Conservation (phyloP, 768 basidiomycete species). For the Serendipita indica region DNA sequence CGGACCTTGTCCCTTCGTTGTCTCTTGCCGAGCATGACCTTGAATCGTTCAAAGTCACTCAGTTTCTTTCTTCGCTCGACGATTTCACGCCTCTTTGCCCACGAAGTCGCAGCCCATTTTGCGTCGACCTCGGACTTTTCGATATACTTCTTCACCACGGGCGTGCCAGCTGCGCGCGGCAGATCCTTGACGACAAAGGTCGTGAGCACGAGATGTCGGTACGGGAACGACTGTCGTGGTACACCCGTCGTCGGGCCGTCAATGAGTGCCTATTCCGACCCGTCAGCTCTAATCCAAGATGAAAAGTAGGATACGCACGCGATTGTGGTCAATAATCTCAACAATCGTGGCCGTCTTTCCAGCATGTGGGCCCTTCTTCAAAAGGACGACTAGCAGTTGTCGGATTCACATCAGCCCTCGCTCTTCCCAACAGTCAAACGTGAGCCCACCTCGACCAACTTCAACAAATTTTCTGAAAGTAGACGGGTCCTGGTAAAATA, state of each 20-base stretch:
- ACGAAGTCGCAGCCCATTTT: constrained; percentile 80
- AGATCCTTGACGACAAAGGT: constrained; percentile 68
- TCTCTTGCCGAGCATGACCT: constrained; percentile 82
- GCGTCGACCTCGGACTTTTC: constrained; percentile 71
- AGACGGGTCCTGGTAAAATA: constrained; percentile 39
- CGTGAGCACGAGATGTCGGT: constrained; percentile 85
- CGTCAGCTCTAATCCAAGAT: not conserved
- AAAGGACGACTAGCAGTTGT: constrained; percentile 64
- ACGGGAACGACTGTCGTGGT: constrained; percentile 82
- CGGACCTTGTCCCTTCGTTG: constrained; percentile 61
- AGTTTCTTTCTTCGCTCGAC: constrained; percentile 55
- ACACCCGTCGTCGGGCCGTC: constrained; percentile 88
- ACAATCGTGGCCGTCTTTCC: constrained; percentile 91
- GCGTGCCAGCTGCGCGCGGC: constrained; percentile 73
- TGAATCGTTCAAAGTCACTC: constrained; percentile 87
- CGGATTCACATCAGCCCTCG: not conserved
- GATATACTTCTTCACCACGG: constrained; percentile 68
- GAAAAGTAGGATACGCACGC: constrained; percentile 38
- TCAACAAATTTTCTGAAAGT: constrained; percentile 96
- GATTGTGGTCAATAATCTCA: constrained; percentile 98
- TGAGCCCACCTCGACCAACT: constrained; percentile 77
- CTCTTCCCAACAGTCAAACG: no score
- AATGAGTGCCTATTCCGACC: constrained; percentile 63
- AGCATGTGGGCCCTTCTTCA: constrained; percentile 70
- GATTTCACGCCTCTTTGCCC: constrained; percentile 78